These are phyloP conservation scores for Parasitella parasitica DNA, from an alignment of 371 early-diverging fungal genomes.

Conservation along the genomic window DNA sequence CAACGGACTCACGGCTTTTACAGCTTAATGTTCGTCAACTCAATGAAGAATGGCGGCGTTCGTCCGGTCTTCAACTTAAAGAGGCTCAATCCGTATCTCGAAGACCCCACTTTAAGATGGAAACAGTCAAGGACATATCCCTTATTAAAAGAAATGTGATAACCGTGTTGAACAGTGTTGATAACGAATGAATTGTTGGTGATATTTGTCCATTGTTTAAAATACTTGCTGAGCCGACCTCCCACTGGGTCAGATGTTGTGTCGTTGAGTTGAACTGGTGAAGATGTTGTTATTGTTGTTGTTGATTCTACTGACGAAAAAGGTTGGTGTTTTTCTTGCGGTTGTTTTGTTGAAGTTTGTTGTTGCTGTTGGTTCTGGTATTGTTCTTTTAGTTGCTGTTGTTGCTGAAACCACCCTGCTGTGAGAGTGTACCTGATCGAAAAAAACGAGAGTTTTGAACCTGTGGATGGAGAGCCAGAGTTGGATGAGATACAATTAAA, in stretches of 20 bases:
- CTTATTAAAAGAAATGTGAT: background rate
- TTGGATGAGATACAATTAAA: background rate
- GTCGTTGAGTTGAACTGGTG: background rate
- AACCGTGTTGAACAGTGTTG: conserved; percentile 1
- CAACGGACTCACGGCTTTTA: conserved; percentile 5
- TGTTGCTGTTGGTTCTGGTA: background rate
- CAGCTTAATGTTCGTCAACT: conserved; percentile 29
- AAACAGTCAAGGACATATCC: conserved; percentile 24
- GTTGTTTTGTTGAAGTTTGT: background rate
- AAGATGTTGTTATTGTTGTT: background rate
- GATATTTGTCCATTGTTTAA: background rate
- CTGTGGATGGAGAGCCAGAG: background rate
- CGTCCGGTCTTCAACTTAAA: conserved; percentile 32
- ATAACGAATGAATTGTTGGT: background rate
- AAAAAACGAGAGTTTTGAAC: conserved; percentile 1
- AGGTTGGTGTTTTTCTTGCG: no score
- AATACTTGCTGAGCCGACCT: conserved; percentile 1
- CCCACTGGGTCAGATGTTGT: background rate
- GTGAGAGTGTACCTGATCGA: conserved; percentile 16
- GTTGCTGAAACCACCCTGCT: conserved; percentile 12
- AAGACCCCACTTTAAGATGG: conserved; percentile 36
- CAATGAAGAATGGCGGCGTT: conserved; percentile 23
- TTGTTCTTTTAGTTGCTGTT: background rate
- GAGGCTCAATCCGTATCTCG: conserved; percentile 20
- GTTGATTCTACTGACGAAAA: background rate